Conservation (phyloP, 257 asterid genomes). For the Nemophila menziesii region DNA sequence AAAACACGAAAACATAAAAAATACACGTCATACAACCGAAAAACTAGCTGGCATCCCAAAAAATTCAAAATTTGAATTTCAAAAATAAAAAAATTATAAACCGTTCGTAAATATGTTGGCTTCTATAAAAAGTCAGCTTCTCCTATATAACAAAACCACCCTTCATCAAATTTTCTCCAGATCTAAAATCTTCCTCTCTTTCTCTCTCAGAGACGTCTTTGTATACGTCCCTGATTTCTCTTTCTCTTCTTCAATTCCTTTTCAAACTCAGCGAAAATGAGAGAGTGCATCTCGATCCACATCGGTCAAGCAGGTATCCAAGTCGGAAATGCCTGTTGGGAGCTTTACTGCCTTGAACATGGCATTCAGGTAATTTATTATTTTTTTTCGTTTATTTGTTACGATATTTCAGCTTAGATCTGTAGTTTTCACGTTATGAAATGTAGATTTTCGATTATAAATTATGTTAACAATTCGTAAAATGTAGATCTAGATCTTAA, state of each 20-base stretch:
- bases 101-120: background rate
- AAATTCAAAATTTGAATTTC: background rate
- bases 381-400: background rate
- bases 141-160: too few species aligned
- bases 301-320: constrained; percentile 5
- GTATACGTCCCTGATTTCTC: background rate
- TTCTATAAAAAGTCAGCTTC: background rate
- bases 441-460: background rate
- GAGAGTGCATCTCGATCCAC: constrained; percentile 5
- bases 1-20: too few species aligned
- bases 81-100: too few species aligned
- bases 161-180: background rate
- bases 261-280: background rate
- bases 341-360: constrained; percentile 5
- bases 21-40: too few species aligned
- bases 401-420: background rate
- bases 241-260: background rate
- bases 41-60: background rate
- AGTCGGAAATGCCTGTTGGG: constrained; percentile 7
- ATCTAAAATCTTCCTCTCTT: background rate
- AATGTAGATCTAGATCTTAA: background rate
- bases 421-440: too few species aligned
- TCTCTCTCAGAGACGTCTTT: background rate
- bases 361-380: background rate
- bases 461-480: too few species aligned